Conservation (phyloP, 2,329 filamentous ascomycete genomes). For the Colletotrichum sp. region DNA sequence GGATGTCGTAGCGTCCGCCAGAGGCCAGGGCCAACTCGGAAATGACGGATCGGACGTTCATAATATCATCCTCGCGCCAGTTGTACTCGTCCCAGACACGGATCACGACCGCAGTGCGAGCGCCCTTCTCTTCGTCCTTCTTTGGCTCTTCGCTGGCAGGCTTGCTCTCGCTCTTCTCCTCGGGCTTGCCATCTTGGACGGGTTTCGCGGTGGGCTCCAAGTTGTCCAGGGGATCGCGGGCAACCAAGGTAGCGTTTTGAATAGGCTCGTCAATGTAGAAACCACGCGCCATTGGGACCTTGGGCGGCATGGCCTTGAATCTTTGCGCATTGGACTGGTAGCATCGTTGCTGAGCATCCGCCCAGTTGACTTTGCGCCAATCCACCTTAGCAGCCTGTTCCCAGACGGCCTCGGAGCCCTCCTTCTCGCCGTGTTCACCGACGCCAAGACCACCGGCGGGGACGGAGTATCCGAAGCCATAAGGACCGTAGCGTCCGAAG, state of each 20-base stretch:
- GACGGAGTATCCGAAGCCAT: conserved; percentile 85
- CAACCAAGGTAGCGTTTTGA: conserved; percentile 25
- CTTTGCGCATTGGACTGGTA: conserved; percentile 72
- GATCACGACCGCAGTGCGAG: conserved; percentile 79
- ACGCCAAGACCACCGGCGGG: conserved; percentile 81
- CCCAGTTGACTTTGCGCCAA: conserved; percentile 80
- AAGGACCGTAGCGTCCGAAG: conserved; percentile 86
- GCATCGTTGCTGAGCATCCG: conserved; percentile 77
- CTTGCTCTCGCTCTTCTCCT: not conserved
- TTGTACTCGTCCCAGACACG: conserved; percentile 82
- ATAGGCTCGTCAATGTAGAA: conserved; percentile 53
- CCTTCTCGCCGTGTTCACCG: conserved; percentile 83
- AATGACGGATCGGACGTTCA: conserved; percentile 84
- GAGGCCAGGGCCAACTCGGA: conserved; percentile 81
- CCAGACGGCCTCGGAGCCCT: conserved; percentile 85
- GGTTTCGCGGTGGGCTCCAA: conserved; percentile 6
- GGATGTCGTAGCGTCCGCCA: conserved; percentile 85
- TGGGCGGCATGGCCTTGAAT: conserved; percentile 59
- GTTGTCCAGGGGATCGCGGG: conserved; percentile 14
- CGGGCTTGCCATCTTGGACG: not conserved
- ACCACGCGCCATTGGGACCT: conserved; percentile 48
- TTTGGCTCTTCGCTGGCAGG: conserved; percentile 24
- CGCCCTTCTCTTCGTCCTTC: conserved; percentile 35
- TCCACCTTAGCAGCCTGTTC: conserved; percentile 73
- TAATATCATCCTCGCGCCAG: conserved; percentile 80